phyloP scores from a whole-genome alignment of 257 asterid genomes.

The Solanum tacnaense region DNA sequence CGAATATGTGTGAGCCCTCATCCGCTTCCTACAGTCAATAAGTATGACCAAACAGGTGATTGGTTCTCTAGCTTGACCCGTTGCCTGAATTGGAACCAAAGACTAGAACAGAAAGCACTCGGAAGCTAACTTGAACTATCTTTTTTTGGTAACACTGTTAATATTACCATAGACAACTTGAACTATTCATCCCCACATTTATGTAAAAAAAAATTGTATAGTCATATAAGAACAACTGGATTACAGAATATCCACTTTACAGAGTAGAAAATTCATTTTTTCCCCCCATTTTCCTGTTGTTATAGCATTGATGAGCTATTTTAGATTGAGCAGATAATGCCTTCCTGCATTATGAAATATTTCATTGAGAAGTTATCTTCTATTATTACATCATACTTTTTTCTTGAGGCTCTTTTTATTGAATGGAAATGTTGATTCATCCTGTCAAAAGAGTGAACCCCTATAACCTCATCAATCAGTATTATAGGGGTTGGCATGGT shows the following conservation, averaged over 20 bases:
- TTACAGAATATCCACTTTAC: neutral
- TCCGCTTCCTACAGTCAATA: conserved; percentile 94
- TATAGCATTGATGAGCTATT: neutral
- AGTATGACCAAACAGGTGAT: conserved; percentile 87
- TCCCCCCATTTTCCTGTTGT: neutral
- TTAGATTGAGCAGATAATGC: neutral
- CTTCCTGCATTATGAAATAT: neutral
- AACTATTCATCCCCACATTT: neutral
- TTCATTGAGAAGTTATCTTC: neutral
- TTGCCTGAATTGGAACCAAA: conserved; percentile 97
- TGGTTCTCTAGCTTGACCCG: conserved; percentile 96
- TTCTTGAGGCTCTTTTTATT: no score
- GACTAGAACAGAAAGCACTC: conserved; percentile 92
- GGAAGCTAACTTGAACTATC: conserved; percentile 11
- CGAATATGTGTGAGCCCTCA: conserved; percentile 87
- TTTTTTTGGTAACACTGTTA: neutral
- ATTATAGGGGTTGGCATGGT: neutral
- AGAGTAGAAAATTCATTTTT: neutral
- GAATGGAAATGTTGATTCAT: neutral
- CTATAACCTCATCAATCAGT: neutral
- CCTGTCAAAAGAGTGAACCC: neutral
- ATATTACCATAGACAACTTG: neutral
- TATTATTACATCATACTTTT: no score
- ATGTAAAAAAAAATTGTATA: conserved; percentile 42
- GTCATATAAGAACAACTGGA: neutral